Evolutionary conservation across 768 basidiomycete genomes (phyloP).

Genomic region (Rhizopogon rudus): DNA sequence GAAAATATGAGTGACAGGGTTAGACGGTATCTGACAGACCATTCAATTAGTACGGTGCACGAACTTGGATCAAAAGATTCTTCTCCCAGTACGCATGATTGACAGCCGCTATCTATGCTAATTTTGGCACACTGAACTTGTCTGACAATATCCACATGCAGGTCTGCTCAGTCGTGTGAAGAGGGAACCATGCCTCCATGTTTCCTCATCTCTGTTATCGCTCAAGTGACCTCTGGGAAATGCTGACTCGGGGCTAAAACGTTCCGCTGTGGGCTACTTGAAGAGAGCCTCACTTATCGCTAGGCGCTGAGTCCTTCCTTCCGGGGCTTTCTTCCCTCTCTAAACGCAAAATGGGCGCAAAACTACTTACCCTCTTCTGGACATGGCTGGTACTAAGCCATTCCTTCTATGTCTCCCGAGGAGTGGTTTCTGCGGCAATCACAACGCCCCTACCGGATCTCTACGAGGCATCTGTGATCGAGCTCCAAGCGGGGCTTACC

Average conservation of each 20-base stretch:
- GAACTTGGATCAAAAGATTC: neutral
- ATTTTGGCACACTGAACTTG: neutral
- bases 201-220: conserved; percentile 5
- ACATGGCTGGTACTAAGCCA: neutral
- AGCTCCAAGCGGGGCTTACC: conserved; percentile 34
- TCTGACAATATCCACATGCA: neutral
- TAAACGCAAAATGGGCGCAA: neutral
- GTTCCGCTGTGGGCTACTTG: neutral
- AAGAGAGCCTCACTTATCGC: neutral
- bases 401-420: neutral
- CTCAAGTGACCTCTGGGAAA: neutral
- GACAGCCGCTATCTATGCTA: neutral
- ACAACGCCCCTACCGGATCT: conserved; percentile 30
- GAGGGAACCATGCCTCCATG: neutral
- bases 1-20: too few relatives aligned
- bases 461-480: conserved; percentile 34
- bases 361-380: conserved; percentile 1
- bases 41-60: too few relatives aligned
- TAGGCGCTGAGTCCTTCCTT: neutral
- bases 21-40: too few relatives aligned
- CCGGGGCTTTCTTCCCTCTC: neutral
- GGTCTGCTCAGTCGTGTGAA: neutral
- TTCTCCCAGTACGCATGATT: neutral
- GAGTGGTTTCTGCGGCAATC: conserved; percentile 5
- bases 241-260: too few relatives aligned